A percentile compares a stretch with the other conserved stretches of the same genome.
Conservation (phyloP, 441 rosid species). For the Populus tomentosa region DNA sequence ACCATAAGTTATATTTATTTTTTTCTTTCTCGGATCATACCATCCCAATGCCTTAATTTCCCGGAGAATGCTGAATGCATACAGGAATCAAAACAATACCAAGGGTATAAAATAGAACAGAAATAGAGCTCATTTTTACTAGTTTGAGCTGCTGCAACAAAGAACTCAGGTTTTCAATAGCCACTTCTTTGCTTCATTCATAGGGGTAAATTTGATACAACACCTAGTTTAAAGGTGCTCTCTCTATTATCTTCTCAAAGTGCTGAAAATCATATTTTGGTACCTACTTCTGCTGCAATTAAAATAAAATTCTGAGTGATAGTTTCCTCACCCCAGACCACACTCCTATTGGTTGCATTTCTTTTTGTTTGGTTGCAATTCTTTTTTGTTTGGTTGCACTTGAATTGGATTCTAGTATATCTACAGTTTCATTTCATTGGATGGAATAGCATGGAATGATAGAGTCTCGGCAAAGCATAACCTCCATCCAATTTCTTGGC, state of each 20-base stretch:
- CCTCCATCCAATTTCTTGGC: not conserved
- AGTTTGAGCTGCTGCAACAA: not conserved
- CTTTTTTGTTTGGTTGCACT: not conserved
- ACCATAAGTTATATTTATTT: constrained; percentile 2
- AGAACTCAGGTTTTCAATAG: not conserved
- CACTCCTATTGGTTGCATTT: not conserved
- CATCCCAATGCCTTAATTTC: not conserved
- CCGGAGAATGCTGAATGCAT: not conserved
- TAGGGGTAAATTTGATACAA: constrained; percentile 15
- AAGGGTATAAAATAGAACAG: constrained; percentile 6
- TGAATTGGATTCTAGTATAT: not conserved
- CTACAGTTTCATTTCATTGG: not conserved
- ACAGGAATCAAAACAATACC: not conserved
- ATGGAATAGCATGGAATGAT: not conserved
- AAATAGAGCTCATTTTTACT: constrained; percentile 4
- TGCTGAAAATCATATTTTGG: not conserved
- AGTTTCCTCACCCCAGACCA: not conserved
- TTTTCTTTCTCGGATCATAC: not conserved
- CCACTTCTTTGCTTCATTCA: not conserved
- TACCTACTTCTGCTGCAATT: not conserved
- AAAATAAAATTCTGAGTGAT: not conserved
- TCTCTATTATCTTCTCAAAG: not conserved
- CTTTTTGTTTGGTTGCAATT: not conserved
- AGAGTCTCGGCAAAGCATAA: not conserved
- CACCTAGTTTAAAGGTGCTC: no score